These are phyloP conservation scores for Amaranthus tricolor DNA, from an alignment of 179 eudicot species.

Conservation along the genomic window DNA sequence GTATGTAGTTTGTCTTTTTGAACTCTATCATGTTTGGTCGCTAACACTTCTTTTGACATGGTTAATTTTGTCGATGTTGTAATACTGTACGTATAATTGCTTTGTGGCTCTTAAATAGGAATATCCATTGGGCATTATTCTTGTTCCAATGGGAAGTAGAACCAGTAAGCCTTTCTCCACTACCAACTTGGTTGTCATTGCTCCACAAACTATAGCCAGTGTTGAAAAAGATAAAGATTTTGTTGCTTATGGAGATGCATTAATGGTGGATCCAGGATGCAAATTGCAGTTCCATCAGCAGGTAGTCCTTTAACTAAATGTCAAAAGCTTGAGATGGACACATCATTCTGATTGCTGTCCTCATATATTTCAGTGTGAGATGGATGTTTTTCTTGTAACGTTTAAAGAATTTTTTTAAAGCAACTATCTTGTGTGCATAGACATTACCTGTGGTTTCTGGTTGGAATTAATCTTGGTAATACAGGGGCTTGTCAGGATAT, in stretches of 20 bases:
- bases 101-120: slow-evolving; percentile 45
- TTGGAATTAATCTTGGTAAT: background rate
- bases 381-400: background rate
- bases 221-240: slow-evolving; percentile 24
- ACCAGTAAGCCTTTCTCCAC: slow-evolving; percentile 80
- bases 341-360: background rate
- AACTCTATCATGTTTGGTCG: no score
- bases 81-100: background rate
- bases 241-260: slow-evolving; percentile 79
- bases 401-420: background rate
- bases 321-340: background rate
- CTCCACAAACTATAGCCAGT: slow-evolving; percentile 40
- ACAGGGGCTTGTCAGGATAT: background rate
- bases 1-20: background rate
- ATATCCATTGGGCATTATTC: slow-evolving; percentile 78
- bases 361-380: slow-evolving; percentile 2
- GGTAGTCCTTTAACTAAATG: slow-evolving; percentile 40
- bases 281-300: slow-evolving; percentile 48
- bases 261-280: slow-evolving; percentile 95
- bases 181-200: slow-evolving; percentile 81
- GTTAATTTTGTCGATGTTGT: slow-evolving; percentile 7
- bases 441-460: background rate
- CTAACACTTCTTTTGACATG: background rate
- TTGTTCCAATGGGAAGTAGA: slow-evolving; percentile 87
- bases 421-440: background rate